Base-by-base conservation (phyloP, 345 rosid species). In the Trapa bicornis region DNA sequence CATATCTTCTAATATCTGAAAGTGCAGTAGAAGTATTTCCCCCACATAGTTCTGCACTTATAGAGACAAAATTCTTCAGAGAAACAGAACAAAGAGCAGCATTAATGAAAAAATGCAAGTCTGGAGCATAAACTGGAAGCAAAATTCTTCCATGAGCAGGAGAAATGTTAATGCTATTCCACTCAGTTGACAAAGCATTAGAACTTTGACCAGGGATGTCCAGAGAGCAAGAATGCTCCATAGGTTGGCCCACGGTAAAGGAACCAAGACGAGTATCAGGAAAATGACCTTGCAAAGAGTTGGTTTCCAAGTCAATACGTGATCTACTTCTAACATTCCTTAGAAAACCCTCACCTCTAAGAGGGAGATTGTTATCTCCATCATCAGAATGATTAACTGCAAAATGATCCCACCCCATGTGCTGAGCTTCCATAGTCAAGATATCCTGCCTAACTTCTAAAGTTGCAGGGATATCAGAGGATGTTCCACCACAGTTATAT, bases 321-420 rank as follows among this genome's bases (percentile, higher is more conserved):
- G 89, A 76, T 68, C 96, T 86, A 67, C 86, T 92, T 68, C 98
- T 80, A 69, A 89, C 91, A 74, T 86, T 89, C 80, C 98, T 85
- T 52, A 74, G 56, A 75, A 92, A 83, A 75, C 84, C 74, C 74
- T 92, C 96, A 64, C 82, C 85, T 77, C 87, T 79, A 68, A 82
- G 68, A 69, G 83, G 74, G 66, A 79, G 80, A 67, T 73, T 74
- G 71, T 82, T 83, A 73, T 83, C 77, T 72, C 80, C 77, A 57
- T 77, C 73, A 65, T 72, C 62, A 42, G 84, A 80, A 67, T 80
- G 70, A 78, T 75, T 72, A 70, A 75, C 68, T 70, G 70, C 45
- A 53, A 54, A 22, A 39, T 36, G 77, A 75, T 87, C 85, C 89
- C 86, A 78, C 64, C 80, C 79, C 75, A 80, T 47, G 43, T 76